Evolutionary conservation across 1,284 basidiomycete genomes (phyloP), one percentile per base, ranked within the genome.

Genomic region (Dichomitus squalens): DNA sequence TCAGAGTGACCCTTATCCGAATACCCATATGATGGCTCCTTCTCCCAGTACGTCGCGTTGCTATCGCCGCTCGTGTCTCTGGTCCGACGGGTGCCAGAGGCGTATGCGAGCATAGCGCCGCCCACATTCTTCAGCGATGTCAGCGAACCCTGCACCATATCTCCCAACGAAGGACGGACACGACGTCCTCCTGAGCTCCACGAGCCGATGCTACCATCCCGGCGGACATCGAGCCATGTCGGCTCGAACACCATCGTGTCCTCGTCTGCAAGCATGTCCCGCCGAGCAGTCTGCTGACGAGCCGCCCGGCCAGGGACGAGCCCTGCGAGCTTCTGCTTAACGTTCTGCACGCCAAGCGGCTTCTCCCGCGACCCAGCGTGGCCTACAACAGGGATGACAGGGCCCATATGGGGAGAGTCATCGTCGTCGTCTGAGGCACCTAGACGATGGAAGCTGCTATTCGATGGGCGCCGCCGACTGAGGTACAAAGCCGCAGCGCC

Each of bases 251-350:
- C 79, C 12, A 78, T 75, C 1, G 80, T 77, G 65, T 92, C 89
- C 71, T 92, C 89, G 58, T 92, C 88, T 2, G 84, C 88, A 34
- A 92, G 79, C 83, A 92, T 91, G 67, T 92, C 88, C 29, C 79
- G 76, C 34, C 87, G 74, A 58, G 73, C 38, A 38, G 58, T 67
- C 34, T 52, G 63, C 57, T 34, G 33, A 50, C 59, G 47, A 33
- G 67, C 39, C 0, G 60, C 48, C n/a, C 59, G 50, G 11, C 64
- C 67, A n/a, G 69, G 63, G 3, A 73, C 66, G 29, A 71, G 52
- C n/a, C 58, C 59, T 9, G 64, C 62, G 18, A 73, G 62, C 46
- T 57, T 64, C 50, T 66, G 61, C 54, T 52, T 63, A 14, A 73
- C 64, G 12, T 50, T 64, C 43, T 66, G 55, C 49, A 65, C 59